These are phyloP conservation scores for Sapria himalayana DNA, from an alignment of 345 rosid species.

Conservation along the genomic window DNA sequence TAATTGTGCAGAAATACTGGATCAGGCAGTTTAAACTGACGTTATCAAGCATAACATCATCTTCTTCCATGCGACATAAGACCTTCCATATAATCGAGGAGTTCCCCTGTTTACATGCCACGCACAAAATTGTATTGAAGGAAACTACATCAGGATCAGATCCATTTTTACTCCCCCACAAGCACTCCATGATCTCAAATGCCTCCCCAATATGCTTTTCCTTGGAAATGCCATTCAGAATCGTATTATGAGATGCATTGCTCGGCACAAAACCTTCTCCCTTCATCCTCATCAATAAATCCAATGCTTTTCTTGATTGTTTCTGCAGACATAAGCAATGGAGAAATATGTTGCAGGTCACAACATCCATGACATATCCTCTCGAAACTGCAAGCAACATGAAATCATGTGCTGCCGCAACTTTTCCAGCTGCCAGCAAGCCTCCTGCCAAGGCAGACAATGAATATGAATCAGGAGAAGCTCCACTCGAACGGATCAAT, in stretches of 20 bases:
- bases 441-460: slow-evolving; percentile 18
- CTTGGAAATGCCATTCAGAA: slow-evolving; percentile 17
- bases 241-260: slow-evolving; percentile 16
- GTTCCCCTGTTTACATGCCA: slow-evolving; percentile 15
- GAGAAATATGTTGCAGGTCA: slow-evolving; percentile 14
- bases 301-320: slow-evolving; percentile 15
- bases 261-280: slow-evolving; percentile 13
- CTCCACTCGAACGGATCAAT: slow-evolving; percentile 10
- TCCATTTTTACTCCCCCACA: slow-evolving; percentile 15
- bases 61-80: slow-evolving; percentile 11
- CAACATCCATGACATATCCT: slow-evolving; percentile 13
- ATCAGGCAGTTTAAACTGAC: slow-evolving; percentile 14
- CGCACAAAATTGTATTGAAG: slow-evolving; percentile 17
- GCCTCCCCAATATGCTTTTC: slow-evolving; percentile 15
- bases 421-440: slow-evolving; percentile 11
- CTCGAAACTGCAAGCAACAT: slow-evolving; percentile 11
- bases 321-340: slow-evolving; percentile 14
- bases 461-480: slow-evolving; percentile 14
- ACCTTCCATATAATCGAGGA: slow-evolving; percentile 11
- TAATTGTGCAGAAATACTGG: slow-evolving; percentile 11
- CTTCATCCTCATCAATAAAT: slow-evolving; percentile 12
- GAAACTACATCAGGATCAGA: slow-evolving; percentile 23
- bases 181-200: slow-evolving; percentile 10
- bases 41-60: slow-evolving; percentile 11
- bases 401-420: slow-evolving; percentile 7